Base-by-base conservation (phyloP, 1,139 yeast genomes). In the Waltiozyma sp. region DNA sequence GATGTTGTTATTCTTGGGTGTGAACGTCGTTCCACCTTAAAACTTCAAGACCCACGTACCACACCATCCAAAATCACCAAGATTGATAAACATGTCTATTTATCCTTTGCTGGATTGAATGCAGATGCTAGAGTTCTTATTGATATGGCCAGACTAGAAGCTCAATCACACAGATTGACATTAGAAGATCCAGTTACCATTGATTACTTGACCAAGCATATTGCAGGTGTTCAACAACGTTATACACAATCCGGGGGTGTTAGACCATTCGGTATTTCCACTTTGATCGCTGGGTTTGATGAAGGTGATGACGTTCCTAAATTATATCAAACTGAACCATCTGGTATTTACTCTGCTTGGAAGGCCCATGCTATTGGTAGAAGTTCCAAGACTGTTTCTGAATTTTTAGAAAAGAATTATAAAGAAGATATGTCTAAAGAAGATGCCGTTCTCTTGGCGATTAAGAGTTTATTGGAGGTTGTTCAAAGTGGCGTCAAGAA, bases 191-290 rank as follows among this genome's bases (percentile, higher is more conserved):
- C 97, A 0, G 96, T 89, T 9, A 72, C 91, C 37, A 76, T 91
- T 47, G 98, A 93, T 61, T 91, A 89, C 63, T 72, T 93, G 65
- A 87, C 98, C 38, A 82, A 84, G 61, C 86, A 87, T 58, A 87
- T 93, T 50, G 98, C 98, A 19, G 96, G 97, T 19, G 93, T 91
- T 39, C 97, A 91, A 65, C 99, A 91, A 62, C 76, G 81, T 63
- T 91, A 91, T 65, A 91, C 99, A n/a, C 98, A 91, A 65, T 80
- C 93, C 41, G 98, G 99, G 51, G 99, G 96, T 61, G 94, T 87
- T 33, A 75, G 96, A 63, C 96, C 96, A 19, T 87, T 87, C 62
- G 96, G 98, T 47, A 85, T 93, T 54, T 84, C 96, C 45, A 91
- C 97, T 28, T 71, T 91, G 54, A 84, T 91, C 62, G 96, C 95